Evolutionary conservation across 345 rosid species (phyloP).

Genomic region (Salix purpurea): DNA sequence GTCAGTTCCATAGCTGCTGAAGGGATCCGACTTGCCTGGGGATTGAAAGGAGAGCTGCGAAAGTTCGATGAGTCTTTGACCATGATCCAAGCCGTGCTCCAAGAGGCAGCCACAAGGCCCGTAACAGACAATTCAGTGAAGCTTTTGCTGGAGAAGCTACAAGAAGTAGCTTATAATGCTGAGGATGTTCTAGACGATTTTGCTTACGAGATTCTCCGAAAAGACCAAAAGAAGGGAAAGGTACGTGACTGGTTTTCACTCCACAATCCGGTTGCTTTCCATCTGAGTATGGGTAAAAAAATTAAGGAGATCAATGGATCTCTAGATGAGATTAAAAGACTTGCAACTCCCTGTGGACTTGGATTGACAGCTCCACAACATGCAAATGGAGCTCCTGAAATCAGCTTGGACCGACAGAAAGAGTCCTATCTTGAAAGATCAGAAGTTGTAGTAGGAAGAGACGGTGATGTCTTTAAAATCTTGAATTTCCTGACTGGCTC

Average conservation of each 20-base stretch:
- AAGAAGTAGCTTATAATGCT: slow-evolving; percentile 2
- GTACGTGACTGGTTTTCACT: background rate
- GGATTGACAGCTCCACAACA: background rate
- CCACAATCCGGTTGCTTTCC: background rate
- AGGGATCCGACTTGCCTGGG: background rate
- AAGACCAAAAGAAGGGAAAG: background rate
- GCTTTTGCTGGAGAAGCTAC: slow-evolving; percentile 1
- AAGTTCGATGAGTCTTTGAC: background rate
- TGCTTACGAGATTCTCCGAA: background rate
- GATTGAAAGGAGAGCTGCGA: background rate
- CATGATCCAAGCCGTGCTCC: background rate
- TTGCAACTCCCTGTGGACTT: background rate
- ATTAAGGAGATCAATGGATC: background rate
- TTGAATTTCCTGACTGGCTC: background rate
- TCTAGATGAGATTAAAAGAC: background rate
- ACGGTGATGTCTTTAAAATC: slow-evolving; percentile 7
- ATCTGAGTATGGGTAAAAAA: background rate
- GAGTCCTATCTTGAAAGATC: background rate
- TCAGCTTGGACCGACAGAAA: background rate
- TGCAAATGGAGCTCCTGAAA: background rate
- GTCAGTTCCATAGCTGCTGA: background rate
- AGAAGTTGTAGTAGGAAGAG: slow-evolving; percentile 11
- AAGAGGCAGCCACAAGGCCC: background rate
- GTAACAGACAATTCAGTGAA: background rate
- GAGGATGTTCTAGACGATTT: slow-evolving; percentile 3